Percentiles rank a stretch among this genome's conserved stretches.
Conservation (phyloP, 345 rosid species). For the Lepidium didymum region DNA sequence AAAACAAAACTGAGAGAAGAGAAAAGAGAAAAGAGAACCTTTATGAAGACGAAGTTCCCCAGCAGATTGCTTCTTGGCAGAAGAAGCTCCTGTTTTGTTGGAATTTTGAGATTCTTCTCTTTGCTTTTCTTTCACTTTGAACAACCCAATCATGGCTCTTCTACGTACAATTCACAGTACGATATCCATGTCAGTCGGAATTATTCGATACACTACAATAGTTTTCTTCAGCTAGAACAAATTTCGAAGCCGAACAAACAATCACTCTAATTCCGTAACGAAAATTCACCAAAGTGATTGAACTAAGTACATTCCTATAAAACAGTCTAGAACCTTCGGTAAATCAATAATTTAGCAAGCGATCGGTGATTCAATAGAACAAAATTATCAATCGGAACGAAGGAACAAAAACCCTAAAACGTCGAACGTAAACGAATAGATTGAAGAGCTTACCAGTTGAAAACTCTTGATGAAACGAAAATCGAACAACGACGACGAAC, state of each 20-base stretch:
- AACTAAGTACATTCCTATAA: background rate
- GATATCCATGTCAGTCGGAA: background rate
- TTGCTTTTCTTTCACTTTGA: constrained; percentile 79
- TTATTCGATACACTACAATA: background rate
- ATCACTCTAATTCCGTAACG: background rate
- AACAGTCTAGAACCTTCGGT: background rate
- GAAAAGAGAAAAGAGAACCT: constrained; percentile 34
- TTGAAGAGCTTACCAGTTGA: background rate
- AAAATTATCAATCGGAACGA: background rate
- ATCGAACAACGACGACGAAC: background rate
- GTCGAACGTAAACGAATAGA: background rate
- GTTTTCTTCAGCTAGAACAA: constrained; percentile 21
- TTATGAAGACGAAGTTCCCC: constrained; percentile 82
- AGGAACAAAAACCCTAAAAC: background rate
- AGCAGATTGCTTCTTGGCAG: constrained; percentile 55
- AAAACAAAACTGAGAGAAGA: background rate
- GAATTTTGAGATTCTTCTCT: constrained; percentile 52
- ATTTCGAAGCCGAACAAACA: background rate
- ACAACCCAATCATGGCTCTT: constrained; percentile 59
- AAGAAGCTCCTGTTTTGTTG: constrained; percentile 31
- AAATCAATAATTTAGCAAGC: background rate
- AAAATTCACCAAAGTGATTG: background rate
- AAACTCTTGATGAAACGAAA: background rate
- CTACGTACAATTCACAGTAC: constrained; percentile 9
- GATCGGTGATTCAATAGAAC: background rate